Percentiles rank a stretch among this genome's conserved stretches.
Evolutionary conservation across 139 green algal species (phyloP).

Genomic region (Closterium sp.): DNA sequence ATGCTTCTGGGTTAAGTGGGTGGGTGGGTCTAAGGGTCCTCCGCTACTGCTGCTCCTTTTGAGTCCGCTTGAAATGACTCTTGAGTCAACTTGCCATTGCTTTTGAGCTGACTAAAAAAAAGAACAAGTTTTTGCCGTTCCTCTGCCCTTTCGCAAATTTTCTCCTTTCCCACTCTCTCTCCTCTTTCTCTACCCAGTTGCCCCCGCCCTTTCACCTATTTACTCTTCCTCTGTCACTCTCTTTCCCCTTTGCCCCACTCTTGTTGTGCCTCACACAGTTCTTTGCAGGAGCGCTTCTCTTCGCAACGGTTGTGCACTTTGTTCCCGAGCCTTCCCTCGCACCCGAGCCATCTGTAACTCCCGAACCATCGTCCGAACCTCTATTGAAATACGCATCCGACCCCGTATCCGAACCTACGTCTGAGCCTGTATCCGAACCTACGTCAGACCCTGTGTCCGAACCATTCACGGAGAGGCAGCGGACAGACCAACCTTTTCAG

Average conservation of each 20-base stretch:
- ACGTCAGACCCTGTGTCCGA: background rate
- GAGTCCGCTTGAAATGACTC: no score
- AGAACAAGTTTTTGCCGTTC: background rate
- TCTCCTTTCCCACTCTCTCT: background rate
- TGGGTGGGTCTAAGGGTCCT: no score
- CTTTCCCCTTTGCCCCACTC: background rate
- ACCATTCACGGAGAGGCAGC: background rate
- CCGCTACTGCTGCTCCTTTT: no score
- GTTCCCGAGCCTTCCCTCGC: constrained; percentile 66
- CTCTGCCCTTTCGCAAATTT: background rate
- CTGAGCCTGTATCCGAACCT: background rate
- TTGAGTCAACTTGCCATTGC: no score
- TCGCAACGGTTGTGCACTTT: constrained; percentile 64
- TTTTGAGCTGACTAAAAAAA: no score
- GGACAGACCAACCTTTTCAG: background rate
- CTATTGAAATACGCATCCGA: no score
- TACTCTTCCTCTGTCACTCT: no score
- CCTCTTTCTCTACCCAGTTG: background rate
- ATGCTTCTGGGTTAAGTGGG: no score
- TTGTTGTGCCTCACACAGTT: constrained; percentile 50
- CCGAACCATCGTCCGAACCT: no score
- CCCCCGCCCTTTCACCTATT: no score
- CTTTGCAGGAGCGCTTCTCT: constrained; percentile 70
- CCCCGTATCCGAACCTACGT: no score
- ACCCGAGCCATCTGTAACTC: background rate